Evolutionary conservation across 257 asterid genomes (phyloP).

Genomic region (Solanum medicagineum): DNA sequence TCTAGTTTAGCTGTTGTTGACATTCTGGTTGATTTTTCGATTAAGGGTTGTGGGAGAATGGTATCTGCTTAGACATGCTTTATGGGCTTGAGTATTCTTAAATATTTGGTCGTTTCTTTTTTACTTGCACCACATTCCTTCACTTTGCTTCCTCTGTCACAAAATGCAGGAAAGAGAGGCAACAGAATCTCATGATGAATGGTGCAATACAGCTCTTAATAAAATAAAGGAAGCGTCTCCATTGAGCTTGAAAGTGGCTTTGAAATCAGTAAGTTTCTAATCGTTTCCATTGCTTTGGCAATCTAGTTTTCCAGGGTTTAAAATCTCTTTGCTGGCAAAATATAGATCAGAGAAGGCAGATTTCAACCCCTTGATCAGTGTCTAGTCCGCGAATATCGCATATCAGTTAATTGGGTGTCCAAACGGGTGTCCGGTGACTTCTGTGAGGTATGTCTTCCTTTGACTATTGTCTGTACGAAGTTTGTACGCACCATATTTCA

Average conservation of each 20-base stretch:
- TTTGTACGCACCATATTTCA: neutral
- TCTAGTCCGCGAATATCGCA: conserved; percentile 68
- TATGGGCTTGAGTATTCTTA: neutral
- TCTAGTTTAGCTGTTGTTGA: neutral
- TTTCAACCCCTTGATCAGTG: conserved; percentile 90
- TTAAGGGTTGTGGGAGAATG: neutral
- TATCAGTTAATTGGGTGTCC: conserved; percentile 64
- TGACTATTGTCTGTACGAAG: neutral
- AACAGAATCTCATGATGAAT: conserved; percentile 31
- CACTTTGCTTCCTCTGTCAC: neutral
- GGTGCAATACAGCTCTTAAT: conserved; percentile 27
- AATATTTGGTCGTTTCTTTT: neutral
- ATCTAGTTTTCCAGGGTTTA: neutral
- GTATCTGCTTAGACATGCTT: neutral
- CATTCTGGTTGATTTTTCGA: neutral
- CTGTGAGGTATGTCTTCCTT: conserved; percentile 36
- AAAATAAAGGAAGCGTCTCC: conserved; percentile 85
- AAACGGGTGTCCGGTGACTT: conserved; percentile 52
- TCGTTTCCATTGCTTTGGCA: neutral
- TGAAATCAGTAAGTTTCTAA: conserved; percentile 68
- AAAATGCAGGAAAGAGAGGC: conserved; percentile 49
- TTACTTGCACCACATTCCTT: neutral
- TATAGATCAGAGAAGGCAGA: conserved; percentile 85
- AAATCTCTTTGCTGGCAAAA: conserved; percentile 5
- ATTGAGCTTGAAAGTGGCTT: conserved; percentile 80